These are phyloP conservation scores for Entomortierella chlamydospora DNA, from an alignment of 192 early-diverging fungal genomes.

Conservation along the genomic window DNA sequence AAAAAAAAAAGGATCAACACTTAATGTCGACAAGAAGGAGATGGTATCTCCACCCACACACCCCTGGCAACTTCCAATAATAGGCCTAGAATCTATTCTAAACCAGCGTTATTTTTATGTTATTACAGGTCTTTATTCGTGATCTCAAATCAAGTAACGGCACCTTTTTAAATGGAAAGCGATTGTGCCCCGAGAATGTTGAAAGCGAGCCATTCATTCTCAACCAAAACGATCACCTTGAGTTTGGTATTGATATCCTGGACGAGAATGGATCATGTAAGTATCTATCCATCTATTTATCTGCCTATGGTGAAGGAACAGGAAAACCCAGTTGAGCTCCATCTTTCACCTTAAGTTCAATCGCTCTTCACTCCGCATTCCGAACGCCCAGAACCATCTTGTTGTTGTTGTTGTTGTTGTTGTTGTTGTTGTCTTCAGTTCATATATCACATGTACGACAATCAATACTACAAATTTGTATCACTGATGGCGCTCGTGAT, in stretches of 20 bases:
- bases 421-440: not conserved
- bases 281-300: too few relatives aligned
- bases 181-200: constrained; percentile 73
- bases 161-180: constrained; percentile 79
- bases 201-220: constrained; percentile 70
- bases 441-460: constrained; percentile 3
- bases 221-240: constrained; percentile 69
- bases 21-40: too few relatives aligned
- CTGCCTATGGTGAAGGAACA: too few relatives aligned
- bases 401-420: too few relatives aligned
- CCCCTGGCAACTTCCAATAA: not conserved
- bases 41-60: too few relatives aligned
- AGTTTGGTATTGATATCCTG: constrained; percentile 86
- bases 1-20: constrained; percentile 4
- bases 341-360: too few relatives aligned
- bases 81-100: not conserved
- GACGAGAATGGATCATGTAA: constrained; percentile 73
- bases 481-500: not conserved
- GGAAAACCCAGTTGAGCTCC: too few relatives aligned
- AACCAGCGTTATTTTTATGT: not conserved
- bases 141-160: constrained; percentile 85
- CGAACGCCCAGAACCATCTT: too few relatives aligned
- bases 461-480: not conserved
- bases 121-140: constrained; percentile 69
- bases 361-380: too few relatives aligned